Evolutionary conservation across 2,329 filamentous ascomycete species (phyloP).

Genomic region (Penicillium capsulatum): DNA sequence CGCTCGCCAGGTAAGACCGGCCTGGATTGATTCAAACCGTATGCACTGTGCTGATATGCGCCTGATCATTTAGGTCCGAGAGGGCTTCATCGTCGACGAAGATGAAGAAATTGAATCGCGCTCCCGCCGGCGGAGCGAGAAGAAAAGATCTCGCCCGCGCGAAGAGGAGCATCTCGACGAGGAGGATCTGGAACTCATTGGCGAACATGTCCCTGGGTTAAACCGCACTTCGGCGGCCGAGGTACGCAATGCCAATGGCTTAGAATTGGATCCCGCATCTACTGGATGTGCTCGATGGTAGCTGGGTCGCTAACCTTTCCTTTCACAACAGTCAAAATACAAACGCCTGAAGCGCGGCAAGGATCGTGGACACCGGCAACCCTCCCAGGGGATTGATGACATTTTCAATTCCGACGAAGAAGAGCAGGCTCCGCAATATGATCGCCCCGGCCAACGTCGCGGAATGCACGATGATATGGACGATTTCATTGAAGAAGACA

Average conservation of each 20-base stretch:
- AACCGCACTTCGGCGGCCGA: conserved; percentile 64
- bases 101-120: conserved; percentile 73
- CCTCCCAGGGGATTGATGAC: conserved; percentile 73
- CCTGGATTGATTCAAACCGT: no score
- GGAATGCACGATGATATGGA: conserved; percentile 74
- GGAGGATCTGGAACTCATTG: conserved; percentile 93
- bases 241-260: conserved; percentile 49
- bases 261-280: not conserved
- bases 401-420: conserved; percentile 97
- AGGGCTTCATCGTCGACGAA: conserved; percentile 95
- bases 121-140: conserved; percentile 58
- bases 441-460: conserved; percentile 49
- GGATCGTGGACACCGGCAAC: conserved; percentile 53
- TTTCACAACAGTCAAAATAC: conserved; percentile 70
- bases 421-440: conserved; percentile 55
- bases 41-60: conserved; percentile 16
- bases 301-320: conserved; percentile 10
- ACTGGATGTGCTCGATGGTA: no score
- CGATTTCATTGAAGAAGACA: conserved; percentile 96
- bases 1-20: conserved; percentile 67
- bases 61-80: conserved; percentile 61
- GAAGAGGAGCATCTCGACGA: conserved; percentile 85
- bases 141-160: conserved; percentile 71
- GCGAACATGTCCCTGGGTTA: conserved; percentile 69
- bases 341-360: conserved; percentile 94